phyloP scores from a whole-genome alignment of 1,284 basidiomycete genomes.

The Megacollybia platyphylla region DNA sequence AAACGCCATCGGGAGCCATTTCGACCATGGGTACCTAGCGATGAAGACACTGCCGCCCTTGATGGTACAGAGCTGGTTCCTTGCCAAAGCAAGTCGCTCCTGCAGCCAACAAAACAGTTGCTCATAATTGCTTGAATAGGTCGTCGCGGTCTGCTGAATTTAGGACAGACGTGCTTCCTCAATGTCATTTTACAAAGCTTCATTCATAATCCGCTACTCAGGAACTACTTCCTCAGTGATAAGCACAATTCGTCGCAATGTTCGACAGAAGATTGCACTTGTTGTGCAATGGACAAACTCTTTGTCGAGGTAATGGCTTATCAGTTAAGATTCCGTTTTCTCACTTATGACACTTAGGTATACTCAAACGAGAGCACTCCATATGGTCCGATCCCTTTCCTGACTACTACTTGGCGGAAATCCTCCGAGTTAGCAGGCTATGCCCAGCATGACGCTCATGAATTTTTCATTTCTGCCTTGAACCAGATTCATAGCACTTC shows the following conservation, averaged over 20 bases:
- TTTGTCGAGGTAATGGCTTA: slow-evolving; percentile 60
- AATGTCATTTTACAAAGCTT: slow-evolving; percentile 91
- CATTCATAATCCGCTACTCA: slow-evolving; percentile 82
- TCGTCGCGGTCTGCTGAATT: slow-evolving; percentile 80
- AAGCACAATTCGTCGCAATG: slow-evolving; percentile 66
- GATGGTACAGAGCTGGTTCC: slow-evolving; percentile 29
- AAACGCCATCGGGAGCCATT: slow-evolving; percentile 27
- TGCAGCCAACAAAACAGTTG: neutral
- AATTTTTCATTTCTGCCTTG: slow-evolving; percentile 74
- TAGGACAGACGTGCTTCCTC: slow-evolving; percentile 93
- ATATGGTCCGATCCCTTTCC: slow-evolving; percentile 76
- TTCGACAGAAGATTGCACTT: slow-evolving; percentile 70
- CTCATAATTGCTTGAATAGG: slow-evolving; percentile 26
- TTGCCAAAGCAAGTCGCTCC: slow-evolving; percentile 44
- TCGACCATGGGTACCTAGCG: slow-evolving; percentile 25
- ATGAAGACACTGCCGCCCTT: slow-evolving; percentile 23
- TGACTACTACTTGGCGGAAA: slow-evolving; percentile 81
- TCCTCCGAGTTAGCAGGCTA: slow-evolving; percentile 80
- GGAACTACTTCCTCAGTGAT: slow-evolving; percentile 86
- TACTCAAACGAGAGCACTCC: slow-evolving; percentile 60
- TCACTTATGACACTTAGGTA: slow-evolving; percentile 30
- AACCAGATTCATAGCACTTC: slow-evolving; percentile 79
- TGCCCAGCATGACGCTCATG: slow-evolving; percentile 91
- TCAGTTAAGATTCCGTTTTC: neutral
- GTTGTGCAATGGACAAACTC: slow-evolving; percentile 90